Percentiles rank a stretch among this genome's conserved stretches.
phyloP scores from a whole-genome alignment of 495 filamentous ascomycete genomes.

The Neurospora terricola region DNA sequence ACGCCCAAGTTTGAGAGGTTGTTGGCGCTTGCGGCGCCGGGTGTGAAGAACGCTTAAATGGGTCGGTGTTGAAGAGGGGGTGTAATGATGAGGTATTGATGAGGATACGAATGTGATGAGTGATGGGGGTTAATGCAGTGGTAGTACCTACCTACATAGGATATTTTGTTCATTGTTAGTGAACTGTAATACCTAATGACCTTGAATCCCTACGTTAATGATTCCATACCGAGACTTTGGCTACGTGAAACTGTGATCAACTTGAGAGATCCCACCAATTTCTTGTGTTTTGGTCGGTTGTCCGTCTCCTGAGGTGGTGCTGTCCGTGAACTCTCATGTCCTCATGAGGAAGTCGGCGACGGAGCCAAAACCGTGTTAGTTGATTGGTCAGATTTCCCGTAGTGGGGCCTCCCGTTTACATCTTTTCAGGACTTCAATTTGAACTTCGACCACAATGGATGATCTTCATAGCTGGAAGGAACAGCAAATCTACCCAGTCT shows the following conservation, averaged over 20 bases:
- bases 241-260: no score
- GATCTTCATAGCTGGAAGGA: no score
- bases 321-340: background rate
- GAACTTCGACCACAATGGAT: no score
- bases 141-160: background rate
- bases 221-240: no score
- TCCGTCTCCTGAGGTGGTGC: no score
- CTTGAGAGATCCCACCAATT: no score
- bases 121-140: background rate
- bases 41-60: constrained; percentile 13
- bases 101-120: background rate
- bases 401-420: no score
- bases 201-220: background rate
- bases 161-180: background rate
- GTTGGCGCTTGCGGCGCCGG: constrained; percentile 15
- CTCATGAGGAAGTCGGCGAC: background rate
- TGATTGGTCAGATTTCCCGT: no score
- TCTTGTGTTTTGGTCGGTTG: no score
- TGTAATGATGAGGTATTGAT: background rate
- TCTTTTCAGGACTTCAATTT: no score
- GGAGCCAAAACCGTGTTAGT: no score
- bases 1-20: constrained; percentile 25
- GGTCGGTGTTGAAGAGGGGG: background rate
- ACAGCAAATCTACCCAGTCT: no score
- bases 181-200: background rate